Conservation (phyloP, 148 eudicot species). For the Linanthus parryae region DNA sequence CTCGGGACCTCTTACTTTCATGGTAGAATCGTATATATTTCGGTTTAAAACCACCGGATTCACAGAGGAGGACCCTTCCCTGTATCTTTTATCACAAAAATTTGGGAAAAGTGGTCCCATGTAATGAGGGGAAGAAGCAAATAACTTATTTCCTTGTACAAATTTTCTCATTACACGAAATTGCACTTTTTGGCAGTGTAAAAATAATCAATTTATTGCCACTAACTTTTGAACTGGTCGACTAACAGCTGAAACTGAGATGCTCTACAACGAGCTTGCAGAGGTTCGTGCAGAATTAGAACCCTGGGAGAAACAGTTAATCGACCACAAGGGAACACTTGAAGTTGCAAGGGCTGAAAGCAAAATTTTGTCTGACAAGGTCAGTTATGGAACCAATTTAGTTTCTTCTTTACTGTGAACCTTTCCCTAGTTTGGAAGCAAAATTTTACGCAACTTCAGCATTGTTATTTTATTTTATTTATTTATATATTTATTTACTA, state of each 20-base stretch:
- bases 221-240: slow-evolving; percentile 9
- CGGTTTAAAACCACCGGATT: no score
- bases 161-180: no score
- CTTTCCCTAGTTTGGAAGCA: no score
- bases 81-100: no score
- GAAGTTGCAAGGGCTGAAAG: slow-evolving; percentile 79
- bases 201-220: slow-evolving; percentile 4
- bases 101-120: no score
- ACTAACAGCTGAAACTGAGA: slow-evolving; percentile 77
- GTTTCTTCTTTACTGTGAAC: neutral
- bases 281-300: slow-evolving; percentile 79
- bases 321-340: slow-evolving; percentile 87
- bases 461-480: no score
- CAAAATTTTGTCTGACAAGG: slow-evolving; percentile 82
- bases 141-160: slow-evolving; percentile 1
- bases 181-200: no score
- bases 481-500: neutral
- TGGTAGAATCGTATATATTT: no score
- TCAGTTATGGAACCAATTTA: slow-evolving; percentile 18
- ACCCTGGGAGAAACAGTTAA: slow-evolving; percentile 93
- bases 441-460: no score
- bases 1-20: no score
- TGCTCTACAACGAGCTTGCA: slow-evolving; percentile 53
- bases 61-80: no score
- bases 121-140: no score